These are phyloP conservation scores for Prunus dulcis DNA, from an alignment of 306 rosid genomes.

Conservation along the genomic window DNA sequence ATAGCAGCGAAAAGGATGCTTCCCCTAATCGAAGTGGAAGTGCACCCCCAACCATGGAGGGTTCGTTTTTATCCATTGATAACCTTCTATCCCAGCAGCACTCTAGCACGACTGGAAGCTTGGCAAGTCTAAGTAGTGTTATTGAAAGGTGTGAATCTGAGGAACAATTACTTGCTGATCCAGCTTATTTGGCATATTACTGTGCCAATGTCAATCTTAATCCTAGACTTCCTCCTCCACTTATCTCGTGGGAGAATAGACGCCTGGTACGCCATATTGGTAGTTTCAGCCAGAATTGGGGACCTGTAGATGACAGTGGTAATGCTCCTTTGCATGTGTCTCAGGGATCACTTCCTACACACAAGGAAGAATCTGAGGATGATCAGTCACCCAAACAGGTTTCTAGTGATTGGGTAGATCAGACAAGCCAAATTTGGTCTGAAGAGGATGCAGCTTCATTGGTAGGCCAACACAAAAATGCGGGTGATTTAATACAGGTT, in stretches of 20 bases:
- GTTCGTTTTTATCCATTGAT: constrained; percentile 57
- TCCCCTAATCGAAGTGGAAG: constrained; percentile 76
- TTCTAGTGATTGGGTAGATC: constrained; percentile 41
- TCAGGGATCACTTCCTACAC: constrained; percentile 59
- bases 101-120: constrained; percentile 32
- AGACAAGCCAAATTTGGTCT: constrained; percentile 8
- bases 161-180: constrained; percentile 52
- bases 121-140: constrained; percentile 42
- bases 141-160: constrained; percentile 47
- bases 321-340: constrained; percentile 40
- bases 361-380: constrained; percentile 71
- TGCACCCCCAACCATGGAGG: constrained; percentile 82
- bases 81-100: constrained; percentile 47
- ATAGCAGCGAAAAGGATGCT: constrained; percentile 39
- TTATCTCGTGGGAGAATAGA: constrained; percentile 62
- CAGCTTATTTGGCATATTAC: constrained; percentile 53
- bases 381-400: constrained; percentile 48
- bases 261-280: constrained; percentile 45
- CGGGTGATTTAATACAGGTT: constrained; percentile 60
- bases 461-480: constrained; percentile 33
- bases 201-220: constrained; percentile 66
- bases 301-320: constrained; percentile 49
- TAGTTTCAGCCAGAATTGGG: constrained; percentile 42
- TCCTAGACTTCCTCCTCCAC: constrained; percentile 73
- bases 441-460: constrained; percentile 26